These are phyloP conservation scores for Lentinula detonsa DNA, from an alignment of 768 basidiomycete species.

Conservation along the genomic window DNA sequence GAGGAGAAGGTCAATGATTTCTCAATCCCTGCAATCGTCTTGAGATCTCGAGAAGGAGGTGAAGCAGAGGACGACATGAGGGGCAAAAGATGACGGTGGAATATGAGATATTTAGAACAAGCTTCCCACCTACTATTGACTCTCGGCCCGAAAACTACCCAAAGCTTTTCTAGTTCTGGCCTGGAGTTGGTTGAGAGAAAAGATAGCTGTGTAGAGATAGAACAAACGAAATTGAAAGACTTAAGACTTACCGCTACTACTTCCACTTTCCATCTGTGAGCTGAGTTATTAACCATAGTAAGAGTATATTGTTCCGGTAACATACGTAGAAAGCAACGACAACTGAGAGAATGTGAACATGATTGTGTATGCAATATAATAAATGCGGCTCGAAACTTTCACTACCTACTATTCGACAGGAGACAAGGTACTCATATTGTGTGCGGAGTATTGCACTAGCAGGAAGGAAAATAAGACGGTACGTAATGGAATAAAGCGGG, in stretches of 20 bases:
- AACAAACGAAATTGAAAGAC: too few species aligned
- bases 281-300: background rate
- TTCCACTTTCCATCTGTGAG: too few species aligned
- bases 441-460: background rate
- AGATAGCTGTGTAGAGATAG: too few species aligned
- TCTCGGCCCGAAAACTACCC: too few species aligned
- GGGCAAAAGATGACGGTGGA: background rate
- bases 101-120: background rate
- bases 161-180: too few species aligned
- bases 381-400: background rate
- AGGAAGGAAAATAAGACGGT: background rate
- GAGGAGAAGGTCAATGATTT: constrained; percentile 16
- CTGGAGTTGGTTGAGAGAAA: too few species aligned
- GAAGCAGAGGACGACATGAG: background rate
- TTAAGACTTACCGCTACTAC: too few species aligned
- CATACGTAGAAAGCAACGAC: background rate
- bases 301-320: background rate
- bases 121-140: background rate
- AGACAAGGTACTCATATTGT: background rate
- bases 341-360: background rate
- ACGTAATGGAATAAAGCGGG: background rate
- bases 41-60: constrained; percentile 10
- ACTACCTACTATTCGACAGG: background rate
- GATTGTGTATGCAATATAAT: background rate
- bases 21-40: constrained; percentile 18